Conservation (phyloP, 73 alveolate genomes). For the Stentor roeselii region DNA sequence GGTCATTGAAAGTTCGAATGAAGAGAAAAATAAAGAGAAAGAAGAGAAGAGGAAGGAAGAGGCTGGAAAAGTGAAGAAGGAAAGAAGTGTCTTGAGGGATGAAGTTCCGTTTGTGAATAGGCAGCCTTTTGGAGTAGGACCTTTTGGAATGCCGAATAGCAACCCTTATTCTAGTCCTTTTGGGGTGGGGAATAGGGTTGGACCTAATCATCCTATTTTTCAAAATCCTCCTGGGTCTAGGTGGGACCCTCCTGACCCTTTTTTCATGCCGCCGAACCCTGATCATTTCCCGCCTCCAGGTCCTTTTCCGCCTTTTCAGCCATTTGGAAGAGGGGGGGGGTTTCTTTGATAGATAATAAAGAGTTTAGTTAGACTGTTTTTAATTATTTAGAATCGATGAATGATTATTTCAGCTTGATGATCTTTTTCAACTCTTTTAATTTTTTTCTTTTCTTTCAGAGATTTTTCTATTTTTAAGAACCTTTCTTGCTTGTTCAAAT, state of each 20-base stretch:
- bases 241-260: background rate
- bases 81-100: background rate
- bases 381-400: too few relatives aligned
- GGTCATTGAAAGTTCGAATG: background rate
- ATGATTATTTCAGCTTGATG: too few relatives aligned
- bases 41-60: background rate
- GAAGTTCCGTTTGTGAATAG: background rate
- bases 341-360: too few relatives aligned
- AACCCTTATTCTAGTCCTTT: background rate
- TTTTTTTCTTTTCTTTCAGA: too few relatives aligned
- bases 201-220: conserved; percentile 4
- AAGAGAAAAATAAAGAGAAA: background rate
- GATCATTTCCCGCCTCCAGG: background rate
- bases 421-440: too few relatives aligned
- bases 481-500: too few relatives aligned
- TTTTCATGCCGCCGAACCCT: background rate
- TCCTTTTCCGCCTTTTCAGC: background rate
- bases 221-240: background rate
- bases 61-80: too few relatives aligned
- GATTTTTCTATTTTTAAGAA: too few relatives aligned
- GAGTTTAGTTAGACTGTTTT: too few relatives aligned
- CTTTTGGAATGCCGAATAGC: background rate
- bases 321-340: too few relatives aligned
- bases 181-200: background rate
- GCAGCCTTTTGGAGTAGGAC: background rate